Evolutionary conservation across 768 basidiomycete genomes (phyloP), one percentile per base, ranked within the genome.

Genomic region (Leccinum sublutescens): DNA sequence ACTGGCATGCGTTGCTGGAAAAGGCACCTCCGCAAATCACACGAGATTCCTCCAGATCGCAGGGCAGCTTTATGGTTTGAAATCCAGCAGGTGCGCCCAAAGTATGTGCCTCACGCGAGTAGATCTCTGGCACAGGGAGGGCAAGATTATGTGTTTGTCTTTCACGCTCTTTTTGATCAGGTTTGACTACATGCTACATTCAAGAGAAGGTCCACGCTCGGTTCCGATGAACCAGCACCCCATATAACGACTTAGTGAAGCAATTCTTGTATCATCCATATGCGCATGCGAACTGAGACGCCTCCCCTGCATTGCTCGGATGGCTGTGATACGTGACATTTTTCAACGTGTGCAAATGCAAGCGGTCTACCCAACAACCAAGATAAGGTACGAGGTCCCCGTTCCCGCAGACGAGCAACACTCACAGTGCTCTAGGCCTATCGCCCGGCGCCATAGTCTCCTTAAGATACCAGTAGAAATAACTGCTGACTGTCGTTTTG

Each of bases 391-490:
- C 63, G 11, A 52, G 38, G 15, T 52, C 40, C 10, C 34, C 64
- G 2, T 54, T 50, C n/a, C n/a, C 9, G 14, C 57, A 55, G 11
- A 65, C 40, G 47, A 50, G 56, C 7, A 57, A 17, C 38, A 38
- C 17, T 34, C 5, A 55, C 47, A 0, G 61, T 53, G 31, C 54
- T 45, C 40, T 40, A 23, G 11, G 45, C n/a, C 23, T 27, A 14
- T 34, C 34, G 31, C 31, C 11, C 5, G 5, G 11, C 1, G 2
- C 10, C 17, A 19, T 33, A 21, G 8, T 29, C 5, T 10, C 55
- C 53, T 1, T 53, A 19, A 8, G 53, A 63, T n/a, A 58, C 1
- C 15, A 55, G 54, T 38, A 62, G 23, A 58, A 45, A 55, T 12
- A 56, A 61, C 1, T 53, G 54, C n/a, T 19, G 19, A 8, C 9